Conservation (phyloP, 2,329 filamentous ascomycete genomes). For the Penicillium sp. region DNA sequence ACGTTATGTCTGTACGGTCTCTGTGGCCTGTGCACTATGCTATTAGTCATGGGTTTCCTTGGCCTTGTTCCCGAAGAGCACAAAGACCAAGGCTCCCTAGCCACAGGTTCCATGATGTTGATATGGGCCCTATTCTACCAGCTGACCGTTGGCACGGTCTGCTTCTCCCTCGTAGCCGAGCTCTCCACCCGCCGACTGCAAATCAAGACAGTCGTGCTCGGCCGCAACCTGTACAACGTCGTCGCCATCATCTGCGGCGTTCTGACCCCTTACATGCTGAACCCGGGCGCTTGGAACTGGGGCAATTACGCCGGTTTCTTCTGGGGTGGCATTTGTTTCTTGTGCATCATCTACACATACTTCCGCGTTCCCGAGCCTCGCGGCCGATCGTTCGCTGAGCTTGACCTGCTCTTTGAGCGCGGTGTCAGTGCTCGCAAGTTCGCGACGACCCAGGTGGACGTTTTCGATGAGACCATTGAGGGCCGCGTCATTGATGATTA, state of each 20-base stretch:
- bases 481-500: constrained; percentile 24
- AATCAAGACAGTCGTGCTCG: constrained; percentile 85
- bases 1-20: constrained; percentile 68
- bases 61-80: constrained; percentile 60
- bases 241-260: constrained; percentile 74
- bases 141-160: constrained; percentile 77
- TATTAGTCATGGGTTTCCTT: constrained; percentile 75
- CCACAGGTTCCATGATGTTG: constrained; percentile 78
- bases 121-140: constrained; percentile 77
- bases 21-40: constrained; percentile 62
- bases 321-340: constrained; percentile 71
- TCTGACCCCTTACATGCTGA: constrained; percentile 85
- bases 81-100: constrained; percentile 55
- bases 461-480: constrained; percentile 41
- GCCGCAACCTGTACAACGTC: constrained; percentile 70
- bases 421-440: constrained; percentile 65
- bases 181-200: constrained; percentile 72
- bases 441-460: constrained; percentile 48
- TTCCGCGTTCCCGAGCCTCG: constrained; percentile 72
- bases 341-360: constrained; percentile 71
- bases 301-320: constrained; percentile 80
- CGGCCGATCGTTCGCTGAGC: constrained; percentile 73
- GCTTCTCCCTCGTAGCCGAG: constrained; percentile 80
- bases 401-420: constrained; percentile 75
- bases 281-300: constrained; percentile 80